Evolutionary conservation across 192 early-diverging fungal species (phyloP), one percentile per base, ranked within the genome.

Genomic region (Phycomyces blakesleeanus): DNA sequence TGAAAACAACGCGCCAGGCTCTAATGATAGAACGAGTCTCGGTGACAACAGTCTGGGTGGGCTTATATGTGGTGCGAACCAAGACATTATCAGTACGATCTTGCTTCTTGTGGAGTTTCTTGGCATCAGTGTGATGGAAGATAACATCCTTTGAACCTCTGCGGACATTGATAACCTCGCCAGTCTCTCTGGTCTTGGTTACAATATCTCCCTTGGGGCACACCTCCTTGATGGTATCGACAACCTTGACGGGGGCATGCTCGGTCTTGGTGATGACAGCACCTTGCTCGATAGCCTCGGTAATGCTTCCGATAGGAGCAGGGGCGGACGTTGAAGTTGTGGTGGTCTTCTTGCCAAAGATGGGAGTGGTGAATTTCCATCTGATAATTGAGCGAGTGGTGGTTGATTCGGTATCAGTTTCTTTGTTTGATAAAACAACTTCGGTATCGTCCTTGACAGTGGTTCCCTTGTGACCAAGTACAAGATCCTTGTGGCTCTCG

Each of bases 291-390:
- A 61, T 49, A 37, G 34, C 58, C 11, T 52, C 16, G 14, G 66
- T 61, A 38, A 55, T 37, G 9, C 26, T 29, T 21, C 37, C 34
- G 10, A 47, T 21, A 7, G 29, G 29, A 7, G 29, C 2, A 5
- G 29, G 29, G 10, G 54, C 56, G 14, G 39, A 34, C 0, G 18
- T 29, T 16, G 12, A 49, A 26, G 51, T 55, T 0, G 42, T 56
- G 18, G 37, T 20, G 8, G 54, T 56, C 11, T 21, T 26, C 53
- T 61, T 60, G 40, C 66, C 66, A 55, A 68, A 68, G 10, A 61
- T 40, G n/a, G 66, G 66, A 12, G 44, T 22, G 47, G 59, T 41
- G 42, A 68, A 68, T 5, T 39, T 61, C 66, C 66, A 68, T 49
- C 29, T 50, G 37, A 68, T 54, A 21, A 26, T 2, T 9, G 49